Evolutionary conservation across 495 filamentous ascomycete genomes (phyloP).

Genomic region (Neurospora sp.): DNA sequence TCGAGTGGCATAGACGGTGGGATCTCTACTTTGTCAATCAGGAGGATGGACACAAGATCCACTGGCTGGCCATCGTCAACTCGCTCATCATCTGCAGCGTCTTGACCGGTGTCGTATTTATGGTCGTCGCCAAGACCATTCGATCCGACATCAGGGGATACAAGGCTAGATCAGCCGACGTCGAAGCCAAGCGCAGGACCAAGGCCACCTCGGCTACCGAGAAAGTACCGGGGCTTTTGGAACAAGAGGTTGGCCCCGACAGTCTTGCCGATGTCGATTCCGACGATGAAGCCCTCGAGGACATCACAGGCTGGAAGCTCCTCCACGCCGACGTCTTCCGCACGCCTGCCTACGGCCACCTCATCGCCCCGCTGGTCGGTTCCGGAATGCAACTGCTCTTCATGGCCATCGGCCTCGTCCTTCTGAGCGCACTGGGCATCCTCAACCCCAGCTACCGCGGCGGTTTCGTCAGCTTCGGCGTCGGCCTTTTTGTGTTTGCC

Average conservation of each 20-base stretch:
- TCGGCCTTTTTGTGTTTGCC: conserved; percentile 81
- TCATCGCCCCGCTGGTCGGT: conserved; percentile 78
- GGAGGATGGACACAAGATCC: conserved; percentile 72
- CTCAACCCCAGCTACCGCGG: conserved; percentile 89
- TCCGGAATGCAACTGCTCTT: conserved; percentile 87
- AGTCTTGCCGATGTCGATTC: conserved; percentile 51
- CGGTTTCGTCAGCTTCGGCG: conserved; percentile 79
- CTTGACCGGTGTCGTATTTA: conserved; percentile 72
- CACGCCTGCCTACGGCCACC: conserved; percentile 58
- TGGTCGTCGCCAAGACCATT: conserved; percentile 77
- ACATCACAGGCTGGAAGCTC: conserved; percentile 87
- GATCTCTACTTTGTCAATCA: conserved; percentile 91
- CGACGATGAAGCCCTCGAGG: conserved; percentile 73
- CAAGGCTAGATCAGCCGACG: conserved; percentile 28
- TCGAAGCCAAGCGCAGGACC: conserved; percentile 24
- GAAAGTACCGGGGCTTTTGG: conserved; percentile 43
- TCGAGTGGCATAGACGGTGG: conserved; percentile 86
- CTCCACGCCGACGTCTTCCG: conserved; percentile 95
- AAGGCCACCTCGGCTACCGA: conserved; percentile 31
- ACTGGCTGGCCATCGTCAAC: conserved; percentile 90
- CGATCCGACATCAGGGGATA: conserved; percentile 70
- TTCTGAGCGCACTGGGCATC: conserved; percentile 73
- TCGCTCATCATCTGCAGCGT: conserved; percentile 79
- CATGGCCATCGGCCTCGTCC: conserved; percentile 68
- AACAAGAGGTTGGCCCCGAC: conserved; percentile 49